Evolutionary conservation across 148 eudicot genomes (phyloP).

Genomic region (Heliosperma pusillum): DNA sequence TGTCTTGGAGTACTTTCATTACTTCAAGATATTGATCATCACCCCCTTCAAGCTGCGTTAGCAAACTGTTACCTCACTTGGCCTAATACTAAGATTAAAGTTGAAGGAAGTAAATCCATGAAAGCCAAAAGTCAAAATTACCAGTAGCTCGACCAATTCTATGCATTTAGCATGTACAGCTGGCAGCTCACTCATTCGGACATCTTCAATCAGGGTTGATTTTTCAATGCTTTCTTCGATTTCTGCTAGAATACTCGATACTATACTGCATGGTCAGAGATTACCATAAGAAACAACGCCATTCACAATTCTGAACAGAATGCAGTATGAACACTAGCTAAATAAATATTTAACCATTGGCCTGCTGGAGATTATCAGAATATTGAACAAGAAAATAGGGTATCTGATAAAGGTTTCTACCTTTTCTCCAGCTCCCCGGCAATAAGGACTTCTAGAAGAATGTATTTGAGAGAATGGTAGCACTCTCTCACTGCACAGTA

Average conservation of each 20-base stretch:
- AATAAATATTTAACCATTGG: background rate
- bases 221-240: constrained; percentile 68
- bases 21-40: constrained; percentile 51
- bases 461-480: constrained; percentile 69
- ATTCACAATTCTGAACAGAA: background rate
- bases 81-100: constrained; percentile 7
- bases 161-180: constrained; percentile 60
- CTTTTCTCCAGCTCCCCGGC: constrained; percentile 89
- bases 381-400: background rate
- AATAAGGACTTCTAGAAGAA: constrained; percentile 56
- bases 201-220: constrained; percentile 62
- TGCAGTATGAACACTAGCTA: background rate
- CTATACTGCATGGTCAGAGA: constrained; percentile 38
- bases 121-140: constrained; percentile 21
- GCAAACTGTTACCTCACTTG: constrained; percentile 7
- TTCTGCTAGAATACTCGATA: constrained; percentile 62
- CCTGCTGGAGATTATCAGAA: background rate
- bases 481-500: constrained; percentile 76
- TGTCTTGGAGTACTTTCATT: constrained; percentile 85
- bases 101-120: background rate
- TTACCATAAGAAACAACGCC: constrained; percentile 10
- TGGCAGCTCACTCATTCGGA: constrained; percentile 64
- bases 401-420: constrained; percentile 34
- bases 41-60: constrained; percentile 63
- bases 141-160: constrained; percentile 71